Conservation (phyloP, 306 rosid species). For the Vigna hirtella region DNA sequence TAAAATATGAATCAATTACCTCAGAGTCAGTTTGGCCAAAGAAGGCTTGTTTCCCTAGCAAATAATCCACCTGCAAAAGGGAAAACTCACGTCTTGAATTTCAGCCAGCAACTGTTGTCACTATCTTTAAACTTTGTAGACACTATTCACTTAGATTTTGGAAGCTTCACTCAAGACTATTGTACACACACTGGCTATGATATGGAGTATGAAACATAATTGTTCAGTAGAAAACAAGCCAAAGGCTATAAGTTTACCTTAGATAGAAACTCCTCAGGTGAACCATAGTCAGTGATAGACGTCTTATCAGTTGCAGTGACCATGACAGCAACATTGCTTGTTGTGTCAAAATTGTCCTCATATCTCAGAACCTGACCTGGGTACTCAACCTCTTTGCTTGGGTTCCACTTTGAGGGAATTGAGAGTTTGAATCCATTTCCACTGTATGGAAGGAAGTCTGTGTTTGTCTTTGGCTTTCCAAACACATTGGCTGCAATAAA, state of each 20-base stretch:
- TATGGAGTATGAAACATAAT: not conserved
- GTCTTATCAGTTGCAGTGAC: conserved; percentile 81
- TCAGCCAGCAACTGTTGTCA: conserved; percentile 27
- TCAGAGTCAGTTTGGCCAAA: conserved; percentile 83
- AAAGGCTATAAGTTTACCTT: conserved; percentile 48
- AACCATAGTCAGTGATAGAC: conserved; percentile 83
- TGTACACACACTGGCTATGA: not conserved
- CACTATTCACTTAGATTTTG: not conserved
- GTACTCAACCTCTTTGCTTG: conserved; percentile 86
- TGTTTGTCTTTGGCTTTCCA: conserved; percentile 87
- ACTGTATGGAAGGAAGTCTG: conserved; percentile 78
- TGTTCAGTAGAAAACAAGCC: conserved; percentile 17
- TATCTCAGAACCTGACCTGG: conserved; percentile 95
- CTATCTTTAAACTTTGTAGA: conserved; percentile 21
- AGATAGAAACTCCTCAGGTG: conserved; percentile 76
- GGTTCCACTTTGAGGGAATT: conserved; percentile 91
- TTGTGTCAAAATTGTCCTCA: conserved; percentile 85
- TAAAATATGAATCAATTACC: conserved; percentile 56
- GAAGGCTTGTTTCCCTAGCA: conserved; percentile 93
- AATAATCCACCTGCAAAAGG: conserved; percentile 72
- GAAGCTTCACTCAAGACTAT: conserved; percentile 2
- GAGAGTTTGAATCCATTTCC: conserved; percentile 85
- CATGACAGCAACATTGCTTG: conserved; percentile 68
- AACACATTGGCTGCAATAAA: conserved; percentile 81
- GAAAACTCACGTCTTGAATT: conserved; percentile 33